Conservation (phyloP, 2,329 filamentous ascomycete species). For the Sclerotinia subarctica region DNA sequence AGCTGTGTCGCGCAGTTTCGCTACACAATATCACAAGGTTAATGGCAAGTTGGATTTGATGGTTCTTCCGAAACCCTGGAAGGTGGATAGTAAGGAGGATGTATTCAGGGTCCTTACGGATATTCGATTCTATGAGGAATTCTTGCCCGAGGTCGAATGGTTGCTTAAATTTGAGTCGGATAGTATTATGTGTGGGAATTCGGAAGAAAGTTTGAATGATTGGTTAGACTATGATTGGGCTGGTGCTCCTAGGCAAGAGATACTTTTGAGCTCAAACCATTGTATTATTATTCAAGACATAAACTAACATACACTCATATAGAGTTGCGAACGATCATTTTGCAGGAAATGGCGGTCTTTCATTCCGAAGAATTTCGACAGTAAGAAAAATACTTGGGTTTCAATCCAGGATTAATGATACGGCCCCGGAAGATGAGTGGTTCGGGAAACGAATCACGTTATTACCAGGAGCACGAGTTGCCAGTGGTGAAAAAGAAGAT, state of each 20-base stretch:
- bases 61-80: conserved; percentile 24
- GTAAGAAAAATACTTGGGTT: conserved; percentile 49
- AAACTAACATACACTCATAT: not conserved
- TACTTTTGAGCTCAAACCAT: conserved; percentile 14
- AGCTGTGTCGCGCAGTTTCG: conserved; percentile 45
- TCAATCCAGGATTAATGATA: conserved; percentile 50
- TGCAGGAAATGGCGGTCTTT: conserved; percentile 53
- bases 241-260: conserved; percentile 42
- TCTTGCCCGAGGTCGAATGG: conserved; percentile 51
- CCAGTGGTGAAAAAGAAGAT: conserved; percentile 41
- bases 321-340: conserved; percentile 35
- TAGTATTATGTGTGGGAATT: conserved; percentile 54
- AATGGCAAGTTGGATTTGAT: conserved; percentile 44
- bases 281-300: not conserved
- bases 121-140: conserved; percentile 48
- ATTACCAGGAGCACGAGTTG: conserved; percentile 49
- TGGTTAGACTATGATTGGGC: conserved; percentile 41
- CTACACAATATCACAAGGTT: conserved; percentile 48
- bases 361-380: conserved; percentile 50
- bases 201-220: conserved; percentile 42
- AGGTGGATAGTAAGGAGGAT: conserved; percentile 45
- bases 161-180: conserved; percentile 56
- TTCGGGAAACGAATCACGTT: conserved; percentile 49
- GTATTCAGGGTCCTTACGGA: conserved; percentile 53
- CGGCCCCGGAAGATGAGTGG: conserved; percentile 55